Evolutionary conservation across 2,329 filamentous ascomycete species (phyloP).

Genomic region (Bipolaris sorokiniana): DNA sequence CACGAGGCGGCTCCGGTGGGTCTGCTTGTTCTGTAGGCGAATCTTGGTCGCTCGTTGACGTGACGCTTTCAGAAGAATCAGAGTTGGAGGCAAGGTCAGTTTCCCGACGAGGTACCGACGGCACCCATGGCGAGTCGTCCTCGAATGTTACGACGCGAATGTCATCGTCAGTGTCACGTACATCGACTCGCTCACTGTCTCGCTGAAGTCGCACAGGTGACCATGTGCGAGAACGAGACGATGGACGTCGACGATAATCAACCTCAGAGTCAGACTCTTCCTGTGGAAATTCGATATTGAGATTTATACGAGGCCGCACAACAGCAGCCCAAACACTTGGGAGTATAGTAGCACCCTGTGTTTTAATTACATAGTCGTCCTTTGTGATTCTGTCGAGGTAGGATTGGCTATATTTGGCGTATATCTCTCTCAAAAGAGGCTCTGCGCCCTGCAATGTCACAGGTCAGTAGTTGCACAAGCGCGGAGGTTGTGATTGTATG

Average conservation of each 20-base stretch:
- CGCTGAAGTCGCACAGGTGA: not conserved
- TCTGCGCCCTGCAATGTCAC: slow-evolving; percentile 13
- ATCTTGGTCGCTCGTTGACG: not conserved
- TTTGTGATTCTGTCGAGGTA: slow-evolving; percentile 12
- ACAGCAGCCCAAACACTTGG: slow-evolving; percentile 29
- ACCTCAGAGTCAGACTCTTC: not conserved
- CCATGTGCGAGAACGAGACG: not conserved
- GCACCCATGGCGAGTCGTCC: not conserved
- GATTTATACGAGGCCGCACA: slow-evolving; percentile 11
- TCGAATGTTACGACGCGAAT: not conserved
- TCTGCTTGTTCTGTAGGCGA: not conserved
- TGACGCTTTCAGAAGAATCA: not conserved
- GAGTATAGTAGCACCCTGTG: slow-evolving; percentile 21
- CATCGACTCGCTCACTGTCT: not conserved
- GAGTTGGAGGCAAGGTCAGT: not conserved
- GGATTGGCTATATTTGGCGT: slow-evolving; percentile 7
- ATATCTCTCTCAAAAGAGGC: slow-evolving; percentile 21
- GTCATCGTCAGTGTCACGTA: not conserved
- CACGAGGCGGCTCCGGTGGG: not conserved
- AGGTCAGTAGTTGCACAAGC: not conserved
- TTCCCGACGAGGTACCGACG: not conserved
- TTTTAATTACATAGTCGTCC: slow-evolving; percentile 23
- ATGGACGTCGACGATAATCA: not conserved
- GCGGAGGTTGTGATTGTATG: not conserved
- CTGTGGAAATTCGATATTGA: slow-evolving; percentile 10